These are phyloP conservation scores for Bretziella fagacearum DNA, from an alignment of 2,329 filamentous ascomycete species.

Conservation along the genomic window DNA sequence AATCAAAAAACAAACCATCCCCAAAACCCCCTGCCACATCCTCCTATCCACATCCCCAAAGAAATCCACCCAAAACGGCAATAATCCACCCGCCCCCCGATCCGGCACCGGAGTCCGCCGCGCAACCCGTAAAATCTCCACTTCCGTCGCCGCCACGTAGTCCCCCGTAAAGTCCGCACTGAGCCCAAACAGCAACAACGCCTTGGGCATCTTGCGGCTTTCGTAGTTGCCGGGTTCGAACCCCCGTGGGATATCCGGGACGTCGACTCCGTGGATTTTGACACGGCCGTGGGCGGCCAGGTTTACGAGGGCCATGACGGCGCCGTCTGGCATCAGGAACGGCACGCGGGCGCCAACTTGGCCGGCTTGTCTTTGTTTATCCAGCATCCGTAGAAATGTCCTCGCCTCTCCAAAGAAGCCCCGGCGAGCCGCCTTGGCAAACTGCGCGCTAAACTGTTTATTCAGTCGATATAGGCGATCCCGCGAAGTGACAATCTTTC, in stretches of 20 bases:
- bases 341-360: conserved; percentile 24
- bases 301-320: conserved; percentile 50
- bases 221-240: conserved; percentile 57
- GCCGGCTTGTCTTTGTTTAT: conserved; percentile 21
- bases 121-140: no score
- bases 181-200: conserved; percentile 47
- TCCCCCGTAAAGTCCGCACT: conserved; percentile 44
- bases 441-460: conserved; percentile 37
- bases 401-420: conserved; percentile 41
- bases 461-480: conserved; percentile 48
- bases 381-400: conserved; percentile 32
- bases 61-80: conserved; percentile 60
- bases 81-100: conserved; percentile 27
- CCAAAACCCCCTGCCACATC: conserved; percentile 48
- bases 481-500: conserved; percentile 38
- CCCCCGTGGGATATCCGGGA: conserved; percentile 49
- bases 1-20: conserved; percentile 43
- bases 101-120: conserved; percentile 28
- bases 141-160: no score
- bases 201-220: conserved; percentile 48
- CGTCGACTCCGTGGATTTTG: conserved; percentile 33
- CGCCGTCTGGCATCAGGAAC: conserved; percentile 44
- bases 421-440: conserved; percentile 38
- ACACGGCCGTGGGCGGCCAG: conserved; percentile 44
- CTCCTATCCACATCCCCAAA: conserved; percentile 39